phyloP scores from a whole-genome alignment of 495 filamentous ascomycete genomes.

The Sordaria brevicollis region DNA sequence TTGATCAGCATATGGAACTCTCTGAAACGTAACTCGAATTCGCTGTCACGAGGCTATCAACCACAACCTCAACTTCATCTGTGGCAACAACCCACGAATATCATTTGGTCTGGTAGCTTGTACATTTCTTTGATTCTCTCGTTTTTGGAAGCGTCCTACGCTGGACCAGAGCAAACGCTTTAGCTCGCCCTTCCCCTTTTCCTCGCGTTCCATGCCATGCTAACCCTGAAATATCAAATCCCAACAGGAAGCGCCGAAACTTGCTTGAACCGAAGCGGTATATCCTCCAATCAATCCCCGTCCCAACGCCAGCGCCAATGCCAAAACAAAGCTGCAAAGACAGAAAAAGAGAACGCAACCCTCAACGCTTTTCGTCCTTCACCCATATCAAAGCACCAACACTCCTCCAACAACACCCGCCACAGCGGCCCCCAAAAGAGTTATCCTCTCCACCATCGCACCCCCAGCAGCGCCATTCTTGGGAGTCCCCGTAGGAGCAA shows the following conservation, averaged over 20 bases:
- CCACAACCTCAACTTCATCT: not conserved
- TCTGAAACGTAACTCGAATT: not conserved
- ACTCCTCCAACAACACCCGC: not conserved
- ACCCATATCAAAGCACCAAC: not conserved
- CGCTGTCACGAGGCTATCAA: not conserved
- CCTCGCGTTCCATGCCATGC: not conserved
- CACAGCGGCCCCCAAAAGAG: not conserved
- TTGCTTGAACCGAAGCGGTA: not conserved
- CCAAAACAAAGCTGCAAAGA: not conserved
- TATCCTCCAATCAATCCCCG: not conserved
- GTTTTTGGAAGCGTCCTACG: not conserved
- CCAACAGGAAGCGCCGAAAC: not conserved
- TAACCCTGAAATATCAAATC: not conserved
- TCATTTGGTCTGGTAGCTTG: not conserved
- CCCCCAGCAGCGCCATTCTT: constrained; percentile 3
- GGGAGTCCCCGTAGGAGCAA: not conserved
- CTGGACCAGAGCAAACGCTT: not conserved
- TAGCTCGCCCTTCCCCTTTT: not conserved
- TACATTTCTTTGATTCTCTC: not conserved
- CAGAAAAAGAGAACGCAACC: not conserved
- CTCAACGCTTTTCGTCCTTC: not conserved
- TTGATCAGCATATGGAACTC: not conserved
- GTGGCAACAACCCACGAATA: not conserved
- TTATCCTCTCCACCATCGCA: not conserved
- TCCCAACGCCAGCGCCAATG: not conserved